Base-by-base conservation (phyloP, 2,329 filamentous ascomycete species). In the Coleophoma eucalyptorum region DNA sequence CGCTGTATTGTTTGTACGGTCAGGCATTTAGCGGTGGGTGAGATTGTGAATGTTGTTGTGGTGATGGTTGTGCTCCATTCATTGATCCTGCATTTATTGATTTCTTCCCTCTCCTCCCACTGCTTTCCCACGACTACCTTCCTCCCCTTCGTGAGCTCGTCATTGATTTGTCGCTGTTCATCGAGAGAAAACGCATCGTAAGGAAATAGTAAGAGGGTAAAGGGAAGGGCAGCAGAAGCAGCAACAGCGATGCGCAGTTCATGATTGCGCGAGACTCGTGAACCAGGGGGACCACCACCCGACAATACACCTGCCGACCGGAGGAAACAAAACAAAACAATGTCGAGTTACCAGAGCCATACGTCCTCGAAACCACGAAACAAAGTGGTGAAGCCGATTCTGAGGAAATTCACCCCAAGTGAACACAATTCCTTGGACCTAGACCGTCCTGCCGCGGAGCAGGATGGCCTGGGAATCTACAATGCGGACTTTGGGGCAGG, bases 341-440 rank as follows among this genome's bases (percentile, higher is more conserved):
- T 63, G 60, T 47, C 62, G 38, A 63, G 55, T 50, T 59, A 61
- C 44, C 49, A 59, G 50, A 56, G 55, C 26, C 51, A 57, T 13
- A 47, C 51, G n/a, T 31, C 35, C 12, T 50, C 56, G 18, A 65
- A 60, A 49, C 51, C 62, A 48, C 50, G 62, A 50, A 57, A 55
- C 4, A 66, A 60, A 40, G 59, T 65, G 35, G 48, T 50, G n/a
- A 84, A 83, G 67, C 82, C 82, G 10, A 84, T 85, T 42, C 68
- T 86, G 48, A 83, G 83, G 65, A 84, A 83, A 64, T 56, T 65
- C 49, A 58, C 62, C 16, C 58, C 61, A 43, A 82, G 79, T 57
- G 80, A 83, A 57, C 83, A 83, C 70, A 83, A 75, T 61, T 85
- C 82, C 43, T 67, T 85, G 53, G 83, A 86, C 58, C 65, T 86